Evolutionary conservation across 2,329 filamentous ascomycete genomes (phyloP).

Genomic region (Didymella glomerata): DNA sequence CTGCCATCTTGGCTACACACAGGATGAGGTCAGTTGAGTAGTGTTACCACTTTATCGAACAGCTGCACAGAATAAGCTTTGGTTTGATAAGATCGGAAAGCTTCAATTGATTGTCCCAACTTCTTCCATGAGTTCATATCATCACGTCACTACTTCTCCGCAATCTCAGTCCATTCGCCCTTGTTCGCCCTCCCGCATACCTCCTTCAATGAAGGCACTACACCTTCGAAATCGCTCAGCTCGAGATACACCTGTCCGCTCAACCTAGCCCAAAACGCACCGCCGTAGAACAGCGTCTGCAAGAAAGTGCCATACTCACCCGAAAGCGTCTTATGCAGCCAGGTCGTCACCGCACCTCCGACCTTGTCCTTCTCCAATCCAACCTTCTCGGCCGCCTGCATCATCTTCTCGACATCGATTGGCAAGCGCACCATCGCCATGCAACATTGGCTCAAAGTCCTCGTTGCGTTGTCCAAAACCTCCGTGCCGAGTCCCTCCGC

Average conservation of each 20-base stretch:
- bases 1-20: too few species aligned
- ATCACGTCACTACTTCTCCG: too few species aligned
- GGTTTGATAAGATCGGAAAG: too few species aligned
- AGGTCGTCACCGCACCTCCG: constrained; percentile 48
- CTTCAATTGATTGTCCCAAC: too few species aligned
- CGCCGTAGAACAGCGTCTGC: constrained; percentile 67
- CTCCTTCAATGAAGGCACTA: constrained; percentile 65
- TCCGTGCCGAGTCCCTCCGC: constrained; percentile 73
- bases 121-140: too few species aligned
- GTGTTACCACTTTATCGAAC: background rate
- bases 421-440: constrained; percentile 80
- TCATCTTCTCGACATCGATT: constrained; percentile 56
- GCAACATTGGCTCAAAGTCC: constrained; percentile 70
- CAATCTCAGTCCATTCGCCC: constrained; percentile 56
- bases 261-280: constrained; percentile 73
- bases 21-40: too few species aligned
- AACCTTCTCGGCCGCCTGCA: constrained; percentile 24
- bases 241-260: constrained; percentile 89
- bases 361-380: constrained; percentile 34
- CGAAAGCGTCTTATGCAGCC: constrained; percentile 53
- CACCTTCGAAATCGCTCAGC: constrained; percentile 77
- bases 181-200: constrained; percentile 62
- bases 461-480: constrained; percentile 71
- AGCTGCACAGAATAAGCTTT: background rate
- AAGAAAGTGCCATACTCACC: constrained; percentile 76